Conservation (phyloP, 768 basidiomycete species). For the Russula sp. region DNA sequence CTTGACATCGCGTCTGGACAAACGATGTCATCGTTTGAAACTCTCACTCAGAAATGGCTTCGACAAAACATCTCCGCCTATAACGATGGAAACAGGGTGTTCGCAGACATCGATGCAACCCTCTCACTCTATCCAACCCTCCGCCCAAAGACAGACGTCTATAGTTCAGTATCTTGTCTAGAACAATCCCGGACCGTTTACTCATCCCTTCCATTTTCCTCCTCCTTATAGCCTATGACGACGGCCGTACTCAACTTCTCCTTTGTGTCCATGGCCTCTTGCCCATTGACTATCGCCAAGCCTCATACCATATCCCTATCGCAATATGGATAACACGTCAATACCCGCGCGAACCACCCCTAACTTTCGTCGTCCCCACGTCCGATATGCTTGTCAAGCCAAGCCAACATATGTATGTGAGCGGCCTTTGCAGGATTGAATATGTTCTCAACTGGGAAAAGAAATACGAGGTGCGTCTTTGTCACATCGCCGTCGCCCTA, state of each 20-base stretch:
- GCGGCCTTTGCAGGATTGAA: constrained; percentile 65
- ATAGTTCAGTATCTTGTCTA: constrained; percentile 48
- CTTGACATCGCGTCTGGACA: not conserved
- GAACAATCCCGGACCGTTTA: constrained; percentile 18
- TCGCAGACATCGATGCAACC: constrained; percentile 57
- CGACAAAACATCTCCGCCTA: constrained; percentile 62
- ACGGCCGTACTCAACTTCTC: constrained; percentile 88
- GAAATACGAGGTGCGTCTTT: constrained; percentile 73
- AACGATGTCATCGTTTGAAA: constrained; percentile 30
- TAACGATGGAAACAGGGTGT: constrained; percentile 52
- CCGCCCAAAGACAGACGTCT: constrained; percentile 77
- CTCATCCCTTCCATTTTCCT: constrained; percentile 26
- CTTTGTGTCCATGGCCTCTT: constrained; percentile 90
- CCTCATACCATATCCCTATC: constrained; percentile 91
- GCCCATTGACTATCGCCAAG: constrained; percentile 72
- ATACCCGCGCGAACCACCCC: constrained; percentile 79
- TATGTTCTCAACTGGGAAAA: constrained; percentile 76
- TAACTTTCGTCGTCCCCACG: constrained; percentile 90
- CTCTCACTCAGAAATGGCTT: constrained; percentile 57
- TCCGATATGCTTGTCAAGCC: constrained; percentile 84
- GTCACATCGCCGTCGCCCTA: constrained; percentile 29
- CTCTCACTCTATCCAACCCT: constrained; percentile 55
- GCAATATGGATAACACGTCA: constrained; percentile 83
- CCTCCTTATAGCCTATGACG: constrained; percentile 94
- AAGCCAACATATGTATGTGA: constrained; percentile 72